Evolutionary conservation across 108 stramenopile species (phyloP), one percentile per base, ranked within the genome.

Genomic region (Cyclostephanos tholiformis): DNA sequence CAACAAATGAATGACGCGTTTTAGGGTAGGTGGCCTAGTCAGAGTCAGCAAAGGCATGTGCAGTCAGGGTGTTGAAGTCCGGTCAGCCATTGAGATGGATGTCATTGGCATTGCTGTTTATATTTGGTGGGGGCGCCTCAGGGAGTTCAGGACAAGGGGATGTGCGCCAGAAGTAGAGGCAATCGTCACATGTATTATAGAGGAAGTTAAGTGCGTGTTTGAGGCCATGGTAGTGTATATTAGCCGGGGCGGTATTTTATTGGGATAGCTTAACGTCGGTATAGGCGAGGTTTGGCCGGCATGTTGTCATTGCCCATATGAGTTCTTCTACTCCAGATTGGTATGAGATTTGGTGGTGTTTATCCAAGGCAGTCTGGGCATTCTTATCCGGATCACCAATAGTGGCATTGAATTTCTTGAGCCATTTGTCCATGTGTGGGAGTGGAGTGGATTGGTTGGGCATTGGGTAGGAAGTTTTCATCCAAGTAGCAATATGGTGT

Each of bases 251-350:
- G 25, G 63, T 20, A 30, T 44, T 65, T 0, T 10, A 25, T 65
- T 65, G 41, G 16, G 63, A 39, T 41, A 26, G 63, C 6, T 26
- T n/a, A 6, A 65, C 39, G 4, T 71, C 38, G 23, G 77, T 55
- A 14, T 36, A 79, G 12, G 73, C 72, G 59, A 82, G 60, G 30
- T 85, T 77, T 12, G 74, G 85, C 10, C 73, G 66, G 38, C 76
- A 74, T 12, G 67, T 77, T 6, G 63, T 67, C 39, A 66, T 64
- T 1, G 84, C 72, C 41, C 74, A 85, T 3, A 79, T 63, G 16
- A 85, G 39, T 76, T 82, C 85, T 14, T 81, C 85, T 56, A 78
- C 50, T 23, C 71, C 61, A 25, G 17, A 48, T 6, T 69, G 64
- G 63, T 82, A 82, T 46, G 35, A 22, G 39, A 76, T 77, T 16